Evolutionary conservation across 2,329 filamentous ascomycete species (phyloP), one percentile per base, ranked within the genome.

Genomic region (Metarhizium rileyi): DNA sequence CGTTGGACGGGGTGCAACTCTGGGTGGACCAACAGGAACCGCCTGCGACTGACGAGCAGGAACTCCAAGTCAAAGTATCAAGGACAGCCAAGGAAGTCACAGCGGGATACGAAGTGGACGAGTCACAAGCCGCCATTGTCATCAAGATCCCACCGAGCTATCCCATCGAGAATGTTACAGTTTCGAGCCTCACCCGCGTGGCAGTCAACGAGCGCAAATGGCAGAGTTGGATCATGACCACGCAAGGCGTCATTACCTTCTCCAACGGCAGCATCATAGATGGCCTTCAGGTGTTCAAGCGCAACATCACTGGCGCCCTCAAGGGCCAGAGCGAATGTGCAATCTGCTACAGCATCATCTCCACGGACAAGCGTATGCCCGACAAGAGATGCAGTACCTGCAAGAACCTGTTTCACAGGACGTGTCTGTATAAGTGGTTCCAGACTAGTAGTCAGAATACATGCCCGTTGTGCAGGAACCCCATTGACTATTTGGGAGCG

Each of bases 361-460:
- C 88, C 18, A 81, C 80, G 7, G 90, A 96, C 65, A 87, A 87
- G 73, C 86, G 86, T 66, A 81, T 95, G 65, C 93, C 93, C 0
- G 91, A 93, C 65, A 97, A 97, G 75, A 77, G 81, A 49, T 98
- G 93, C 66, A 75, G 78, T 44, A 97, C 91, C 1, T 98, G 93
- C 76, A 91, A 90, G 74, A 91, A 98, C 68, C 72, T 87, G 48
- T 98, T 97, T 73, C 93, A 98, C 68, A 79, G 84, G 1, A 80
- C 80, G 2, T 98, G 93, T 70, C 69, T 98, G 68, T 95, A 89
- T 72, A 90, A 91, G 69, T 98, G 93, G 93, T 97, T 98, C 74
- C 87, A 88, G 75, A 91, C 78, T 59, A 95, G 90, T 64, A 94
- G 88, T 66, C 84, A 88, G 61, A 93, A 87, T 61, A 91, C 86